A percentile compares a stretch with the other conserved stretches of the same genome.
Evolutionary conservation across 164 flowering plant genomes (phyloP).

Genomic region (Amborella trichopoda): DNA sequence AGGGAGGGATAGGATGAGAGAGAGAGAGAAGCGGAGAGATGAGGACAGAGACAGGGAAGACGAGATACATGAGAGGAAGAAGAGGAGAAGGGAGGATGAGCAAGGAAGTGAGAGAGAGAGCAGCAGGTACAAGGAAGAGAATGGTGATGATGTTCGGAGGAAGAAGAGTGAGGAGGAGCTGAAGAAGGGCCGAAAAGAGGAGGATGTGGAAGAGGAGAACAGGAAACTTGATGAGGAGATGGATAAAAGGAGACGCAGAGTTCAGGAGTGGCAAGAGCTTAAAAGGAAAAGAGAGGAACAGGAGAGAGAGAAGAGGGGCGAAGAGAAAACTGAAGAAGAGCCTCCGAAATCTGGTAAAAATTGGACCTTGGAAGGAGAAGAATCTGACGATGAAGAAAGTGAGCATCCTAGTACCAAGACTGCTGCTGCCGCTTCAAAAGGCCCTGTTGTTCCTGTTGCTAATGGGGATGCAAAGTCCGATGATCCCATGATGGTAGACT

Average conservation of each 20-base stretch:
- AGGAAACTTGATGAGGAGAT: conserved; percentile 75
- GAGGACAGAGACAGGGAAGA: conserved; percentile 28
- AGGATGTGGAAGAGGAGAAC: conserved; percentile 77
- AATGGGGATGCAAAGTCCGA: conserved; percentile 30
- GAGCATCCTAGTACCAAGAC: too few relatives aligned
- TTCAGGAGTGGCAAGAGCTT: conserved; percentile 96
- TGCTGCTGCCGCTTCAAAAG: conserved; percentile 20
- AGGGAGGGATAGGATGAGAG: conserved; percentile 16
- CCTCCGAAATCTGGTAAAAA: conserved; percentile 62
- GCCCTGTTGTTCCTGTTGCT: conserved; percentile 28
- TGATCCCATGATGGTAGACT: conserved; percentile 37
- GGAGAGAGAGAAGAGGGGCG: conserved; percentile 60
- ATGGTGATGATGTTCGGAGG: conserved; percentile 24
- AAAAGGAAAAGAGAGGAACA: conserved; percentile 76
- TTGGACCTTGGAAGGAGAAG: conserved; percentile 87
- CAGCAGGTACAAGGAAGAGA: conserved; percentile 46
- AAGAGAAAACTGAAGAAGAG: conserved; percentile 25
- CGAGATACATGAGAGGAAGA: not conserved
- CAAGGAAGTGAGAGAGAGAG: conserved; percentile 36
- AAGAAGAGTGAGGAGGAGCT: conserved; percentile 6
- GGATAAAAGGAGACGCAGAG: conserved; percentile 92
- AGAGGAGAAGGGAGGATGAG: conserved; percentile 17
- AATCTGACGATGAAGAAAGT: conserved; percentile 92
- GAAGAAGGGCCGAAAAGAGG: conserved; percentile 40
- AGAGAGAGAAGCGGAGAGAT: conserved; percentile 27